Conservation (phyloP, 108 stramenopile genomes). For the Cylindrotheca closterium region DNA sequence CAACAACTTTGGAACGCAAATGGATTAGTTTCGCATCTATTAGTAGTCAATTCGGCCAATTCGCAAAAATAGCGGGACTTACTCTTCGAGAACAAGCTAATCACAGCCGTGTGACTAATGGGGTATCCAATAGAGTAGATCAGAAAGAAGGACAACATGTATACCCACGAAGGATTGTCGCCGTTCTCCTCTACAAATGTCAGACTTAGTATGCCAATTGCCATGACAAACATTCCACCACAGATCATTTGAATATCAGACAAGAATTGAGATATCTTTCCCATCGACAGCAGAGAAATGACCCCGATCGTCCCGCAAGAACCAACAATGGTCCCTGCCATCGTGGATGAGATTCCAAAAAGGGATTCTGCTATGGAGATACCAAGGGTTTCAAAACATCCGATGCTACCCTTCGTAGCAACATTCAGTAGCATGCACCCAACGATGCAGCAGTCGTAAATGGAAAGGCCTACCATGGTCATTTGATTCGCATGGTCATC, state of each 20-base stretch:
- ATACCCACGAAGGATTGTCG: slow-evolving; percentile 56
- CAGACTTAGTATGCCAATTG: slow-evolving; percentile 54
- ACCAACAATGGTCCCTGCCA: slow-evolving; percentile 76
- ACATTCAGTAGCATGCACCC: slow-evolving; percentile 91
- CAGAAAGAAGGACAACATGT: slow-evolving; percentile 78
- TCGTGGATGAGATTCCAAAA: slow-evolving; percentile 62
- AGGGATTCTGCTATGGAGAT: slow-evolving; percentile 79
- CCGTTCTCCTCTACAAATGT: slow-evolving; percentile 39
- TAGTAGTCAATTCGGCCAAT: slow-evolving; percentile 7
- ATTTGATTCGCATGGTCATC: slow-evolving; percentile 71
- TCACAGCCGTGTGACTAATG: slow-evolving; percentile 94
- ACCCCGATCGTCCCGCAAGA: slow-evolving; percentile 83
- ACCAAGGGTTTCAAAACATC: slow-evolving; percentile 92
- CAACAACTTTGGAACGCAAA: slow-evolving; percentile 61
- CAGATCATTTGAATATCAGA: slow-evolving; percentile 89
- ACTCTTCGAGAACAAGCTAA: slow-evolving; percentile 95
- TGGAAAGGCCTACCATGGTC: slow-evolving; percentile 52
- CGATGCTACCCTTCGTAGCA: slow-evolving; percentile 90
- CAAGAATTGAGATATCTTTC: slow-evolving; percentile 50
- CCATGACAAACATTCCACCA: slow-evolving; percentile 83
- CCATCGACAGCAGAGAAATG: slow-evolving; percentile 74
- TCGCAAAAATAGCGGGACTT: slow-evolving; percentile 15
- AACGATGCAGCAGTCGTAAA: slow-evolving; percentile 75
- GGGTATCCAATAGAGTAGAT: slow-evolving; percentile 95
- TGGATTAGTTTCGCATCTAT: no score